phyloP scores from a whole-genome alignment of 345 rosid genomes.

The Iberis pinnata region DNA sequence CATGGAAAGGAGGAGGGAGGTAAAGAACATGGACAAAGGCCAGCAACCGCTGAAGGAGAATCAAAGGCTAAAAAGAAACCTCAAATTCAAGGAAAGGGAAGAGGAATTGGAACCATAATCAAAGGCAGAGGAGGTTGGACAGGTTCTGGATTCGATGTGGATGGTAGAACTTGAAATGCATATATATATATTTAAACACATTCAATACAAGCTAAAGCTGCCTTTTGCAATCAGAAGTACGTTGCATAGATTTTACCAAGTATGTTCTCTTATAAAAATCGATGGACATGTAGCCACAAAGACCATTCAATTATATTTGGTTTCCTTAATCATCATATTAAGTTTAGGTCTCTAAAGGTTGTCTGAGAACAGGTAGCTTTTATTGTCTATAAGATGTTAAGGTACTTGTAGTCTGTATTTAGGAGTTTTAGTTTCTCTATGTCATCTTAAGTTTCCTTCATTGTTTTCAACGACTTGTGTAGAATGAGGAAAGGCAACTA shows the following conservation, averaged over 20 bases:
- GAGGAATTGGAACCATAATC: constrained; percentile 46
- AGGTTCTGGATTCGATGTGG: constrained; percentile 69
- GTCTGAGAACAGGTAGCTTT: no score
- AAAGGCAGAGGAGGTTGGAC: constrained; percentile 85
- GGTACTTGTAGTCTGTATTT: no score
- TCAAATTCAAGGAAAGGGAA: constrained; percentile 59
- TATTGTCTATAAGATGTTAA: no score
- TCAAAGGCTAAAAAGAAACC: constrained; percentile 50
- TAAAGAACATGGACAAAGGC: constrained; percentile 39
- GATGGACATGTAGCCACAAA: constrained; percentile 2
- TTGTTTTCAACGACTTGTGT: no score
- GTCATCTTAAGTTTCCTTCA: no score
- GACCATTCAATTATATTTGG: constrained; percentile 17
- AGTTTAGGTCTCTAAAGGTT: no score
- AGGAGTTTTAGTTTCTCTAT: no score
- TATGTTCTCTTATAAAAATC: constrained; percentile 10
- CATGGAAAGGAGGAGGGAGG: constrained; percentile 27
- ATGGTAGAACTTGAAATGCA: constrained; percentile 37
- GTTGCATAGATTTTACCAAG: constrained; percentile 6
- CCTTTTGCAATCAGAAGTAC: background rate
- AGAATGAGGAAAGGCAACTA: no score
- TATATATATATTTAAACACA: constrained; percentile 12
- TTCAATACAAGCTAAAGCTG: background rate
- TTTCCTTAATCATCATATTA: no score
- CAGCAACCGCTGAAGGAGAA: constrained; percentile 40